These are phyloP conservation scores for Carex myosuroides DNA, from an alignment of 176 grass and related monocot genomes.

Conservation along the genomic window DNA sequence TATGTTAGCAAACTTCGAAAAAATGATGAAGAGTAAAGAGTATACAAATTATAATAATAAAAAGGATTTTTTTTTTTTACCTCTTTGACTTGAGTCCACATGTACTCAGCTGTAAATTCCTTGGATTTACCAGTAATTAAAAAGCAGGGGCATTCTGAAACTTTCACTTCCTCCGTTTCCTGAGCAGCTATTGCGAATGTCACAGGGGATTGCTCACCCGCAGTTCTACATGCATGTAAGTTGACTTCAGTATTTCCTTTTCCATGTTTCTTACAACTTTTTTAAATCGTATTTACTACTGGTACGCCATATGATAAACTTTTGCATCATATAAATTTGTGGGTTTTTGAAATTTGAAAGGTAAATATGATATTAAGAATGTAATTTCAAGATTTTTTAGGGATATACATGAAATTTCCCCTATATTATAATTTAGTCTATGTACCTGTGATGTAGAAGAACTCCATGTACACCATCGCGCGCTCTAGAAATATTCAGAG, in stretches of 20 bases:
- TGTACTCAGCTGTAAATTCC: constrained; percentile 47
- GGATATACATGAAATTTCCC: too few relatives aligned
- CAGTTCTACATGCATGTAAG: constrained; percentile 38
- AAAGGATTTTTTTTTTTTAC: constrained; percentile 4
- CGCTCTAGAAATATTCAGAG: constrained; percentile 23
- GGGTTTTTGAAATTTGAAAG: too few relatives aligned
- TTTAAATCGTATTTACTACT: neutral
- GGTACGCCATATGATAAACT: neutral
- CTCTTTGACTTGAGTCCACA: constrained; percentile 76
- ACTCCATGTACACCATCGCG: constrained; percentile 63
- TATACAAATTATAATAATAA: neutral
- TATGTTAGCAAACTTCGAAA: neutral
- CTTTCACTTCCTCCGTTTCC: constrained; percentile 52
- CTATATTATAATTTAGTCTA: neutral
- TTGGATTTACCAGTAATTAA: constrained; percentile 41
- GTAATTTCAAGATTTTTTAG: too few relatives aligned
- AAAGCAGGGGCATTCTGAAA: constrained; percentile 70
- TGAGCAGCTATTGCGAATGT: constrained; percentile 73
- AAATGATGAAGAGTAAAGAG: neutral
- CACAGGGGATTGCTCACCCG: constrained; percentile 40
- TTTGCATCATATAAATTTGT: neutral
- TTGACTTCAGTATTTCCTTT: neutral
- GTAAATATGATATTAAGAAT: too few relatives aligned
- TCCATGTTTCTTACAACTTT: neutral
- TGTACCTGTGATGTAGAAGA: constrained; percentile 70